These are phyloP conservation scores for Ceratobasidium sp. DNA, from an alignment of 1,284 basidiomycete species.

Conservation along the genomic window DNA sequence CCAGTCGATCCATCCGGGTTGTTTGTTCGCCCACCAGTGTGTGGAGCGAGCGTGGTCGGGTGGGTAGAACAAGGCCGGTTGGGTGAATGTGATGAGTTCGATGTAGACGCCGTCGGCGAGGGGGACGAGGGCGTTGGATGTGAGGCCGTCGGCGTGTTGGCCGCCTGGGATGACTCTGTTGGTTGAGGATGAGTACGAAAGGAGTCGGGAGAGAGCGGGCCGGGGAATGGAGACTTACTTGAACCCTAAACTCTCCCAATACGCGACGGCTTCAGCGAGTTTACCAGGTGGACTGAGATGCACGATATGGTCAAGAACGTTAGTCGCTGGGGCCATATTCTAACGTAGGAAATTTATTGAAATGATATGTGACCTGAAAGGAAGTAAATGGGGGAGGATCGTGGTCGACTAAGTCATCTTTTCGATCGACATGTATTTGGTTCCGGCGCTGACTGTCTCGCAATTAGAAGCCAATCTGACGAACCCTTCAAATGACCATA, in stretches of 20 bases:
- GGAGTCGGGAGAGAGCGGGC: background rate
- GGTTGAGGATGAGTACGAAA: background rate
- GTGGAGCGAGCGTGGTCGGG: conserved; percentile 59
- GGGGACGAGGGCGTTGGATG: conserved; percentile 75
- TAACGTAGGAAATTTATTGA: background rate
- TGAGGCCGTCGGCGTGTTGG: conserved; percentile 71
- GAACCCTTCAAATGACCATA: too few relatives aligned
- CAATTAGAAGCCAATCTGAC: too few relatives aligned
- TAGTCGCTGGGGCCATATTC: conserved; percentile 58
- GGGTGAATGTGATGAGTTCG: conserved; percentile 77
- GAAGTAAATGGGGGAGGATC: too few relatives aligned
- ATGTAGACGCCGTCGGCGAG: conserved; percentile 73
- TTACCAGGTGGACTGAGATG: conserved; percentile 74
- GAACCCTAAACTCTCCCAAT: conserved; percentile 74
- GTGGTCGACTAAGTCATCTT: too few relatives aligned
- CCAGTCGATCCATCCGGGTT: conserved; percentile 75
- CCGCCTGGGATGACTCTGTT: conserved; percentile 70
- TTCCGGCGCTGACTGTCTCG: too few relatives aligned
- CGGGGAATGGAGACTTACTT: conserved; percentile 61
- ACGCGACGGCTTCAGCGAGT: conserved; percentile 64
- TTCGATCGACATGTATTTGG: too few relatives aligned
- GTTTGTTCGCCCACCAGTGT: conserved; percentile 69
- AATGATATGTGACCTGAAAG: background rate
- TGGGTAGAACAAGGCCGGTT: conserved; percentile 67
- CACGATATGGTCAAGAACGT: conserved; percentile 74